phyloP scores from a whole-genome alignment of 768 basidiomycete species.

The Pleurotus ostreatus region DNA sequence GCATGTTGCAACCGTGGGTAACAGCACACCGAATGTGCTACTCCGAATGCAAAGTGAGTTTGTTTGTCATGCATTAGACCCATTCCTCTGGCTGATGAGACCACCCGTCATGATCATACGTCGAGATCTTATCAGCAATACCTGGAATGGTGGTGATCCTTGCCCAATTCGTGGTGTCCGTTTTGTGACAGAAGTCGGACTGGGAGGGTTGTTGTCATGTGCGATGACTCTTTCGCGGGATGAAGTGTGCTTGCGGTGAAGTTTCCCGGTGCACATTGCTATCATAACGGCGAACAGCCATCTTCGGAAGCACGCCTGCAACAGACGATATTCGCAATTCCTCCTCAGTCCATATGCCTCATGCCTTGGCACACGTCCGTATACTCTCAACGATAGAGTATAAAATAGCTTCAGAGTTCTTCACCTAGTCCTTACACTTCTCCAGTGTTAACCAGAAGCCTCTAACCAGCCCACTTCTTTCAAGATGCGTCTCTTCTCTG shows the following conservation, averaged over 20 bases:
- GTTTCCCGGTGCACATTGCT: not conserved
- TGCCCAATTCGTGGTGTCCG: not conserved
- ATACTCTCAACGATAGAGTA: not conserved
- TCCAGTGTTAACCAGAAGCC: conserved; percentile 2
- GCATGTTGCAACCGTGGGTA: conserved; percentile 1
- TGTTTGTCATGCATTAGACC: not conserved
- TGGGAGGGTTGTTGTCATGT: conserved; percentile 1
- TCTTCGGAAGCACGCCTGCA: not conserved
- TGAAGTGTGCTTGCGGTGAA: no score
- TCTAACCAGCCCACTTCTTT: not conserved
- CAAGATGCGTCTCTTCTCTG: conserved; percentile 5
- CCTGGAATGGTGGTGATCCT: not conserved
- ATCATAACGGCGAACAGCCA: not conserved
- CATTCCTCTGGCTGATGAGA: not conserved
- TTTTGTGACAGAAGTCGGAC: not conserved
- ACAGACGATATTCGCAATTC: conserved; percentile 4
- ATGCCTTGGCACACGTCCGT: not conserved
- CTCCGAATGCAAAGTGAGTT: not conserved
- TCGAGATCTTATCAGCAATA: no score
- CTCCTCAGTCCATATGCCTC: not conserved
- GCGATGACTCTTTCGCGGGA: not conserved
- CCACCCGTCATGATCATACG: no score
- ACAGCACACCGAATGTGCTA: not conserved
- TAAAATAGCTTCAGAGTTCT: not conserved
- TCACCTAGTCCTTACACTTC: not conserved